Evolutionary conservation across 805 yeast species (phyloP), one percentile per base, ranked within the genome.

Genomic region (Saccharomycopsis capsularis): DNA sequence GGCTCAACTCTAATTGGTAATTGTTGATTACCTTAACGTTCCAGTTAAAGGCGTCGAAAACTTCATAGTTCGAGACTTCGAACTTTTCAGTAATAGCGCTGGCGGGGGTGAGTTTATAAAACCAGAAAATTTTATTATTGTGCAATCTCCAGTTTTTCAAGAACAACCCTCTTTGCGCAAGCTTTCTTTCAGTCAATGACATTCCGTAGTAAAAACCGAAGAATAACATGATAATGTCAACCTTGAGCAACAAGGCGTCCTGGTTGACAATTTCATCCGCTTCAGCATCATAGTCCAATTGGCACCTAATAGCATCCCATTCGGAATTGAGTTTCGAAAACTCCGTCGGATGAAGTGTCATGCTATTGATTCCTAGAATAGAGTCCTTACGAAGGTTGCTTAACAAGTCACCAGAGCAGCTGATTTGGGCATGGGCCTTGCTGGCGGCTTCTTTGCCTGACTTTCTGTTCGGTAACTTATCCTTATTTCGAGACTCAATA

Each of bases 171-270:
- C 54, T 24, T 40, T 48, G 43, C 15, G 50, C 47, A 18, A 53
- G 9, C 7, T 42, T 29, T 38, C 47, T 40, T 42, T 53, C 56
- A 24, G 41, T 40, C 11, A 22, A 25, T 2, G 46, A 19, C n/a
- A 47, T 24, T 3, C 54, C 55, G 38, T 47, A 53, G 32, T 53
- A 53, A 30, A 32, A 53, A 19, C 56, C 56, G 46, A 51, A 53
- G 24, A 53, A 53, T 16, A 51, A 37, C 5, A 51, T 37, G 6
- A 41, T 9, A 16, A 45, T 36, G 11, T 48, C 54, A 15, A 42
- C 46, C 24, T 46, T 50, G 3, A 29, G 6, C 21, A 52, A 37
- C 6, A 18, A 13, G 6, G 11, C 5, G 27, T 52, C 55, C 34
- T 42, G 22, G 18, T 44, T 35, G 9, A 47, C 22, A 37, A 44